Conservation (phyloP, 495 filamentous ascomycete genomes). For the Geoglossum glabrum region DNA sequence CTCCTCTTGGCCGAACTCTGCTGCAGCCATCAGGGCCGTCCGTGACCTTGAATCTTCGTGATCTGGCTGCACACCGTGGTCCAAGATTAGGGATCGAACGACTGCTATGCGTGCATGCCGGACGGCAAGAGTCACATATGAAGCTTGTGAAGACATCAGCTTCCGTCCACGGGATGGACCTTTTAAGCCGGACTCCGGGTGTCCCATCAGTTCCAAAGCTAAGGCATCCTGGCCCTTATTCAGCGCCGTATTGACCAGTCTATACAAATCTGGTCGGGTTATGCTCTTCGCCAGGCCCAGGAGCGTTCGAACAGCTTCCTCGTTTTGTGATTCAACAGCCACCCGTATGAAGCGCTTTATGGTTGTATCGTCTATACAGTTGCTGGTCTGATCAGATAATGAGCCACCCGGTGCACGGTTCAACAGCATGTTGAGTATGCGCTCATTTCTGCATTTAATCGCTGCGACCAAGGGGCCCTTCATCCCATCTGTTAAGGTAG, state of each 20-base stretch:
- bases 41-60: not conserved
- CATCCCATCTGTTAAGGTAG: too few relatives aligned
- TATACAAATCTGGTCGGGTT: not conserved
- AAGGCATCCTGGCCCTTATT: not conserved
- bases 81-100: not conserved
- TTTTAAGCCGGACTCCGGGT: not conserved
- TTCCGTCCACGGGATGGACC: not conserved
- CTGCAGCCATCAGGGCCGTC: not conserved
- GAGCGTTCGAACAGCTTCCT: not conserved
- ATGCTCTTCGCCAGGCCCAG: not conserved
- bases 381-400: not conserved
- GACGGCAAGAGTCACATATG: not conserved
- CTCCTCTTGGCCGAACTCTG: not conserved
- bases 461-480: not conserved
- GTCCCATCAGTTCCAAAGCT: not conserved
- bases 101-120: not conserved
- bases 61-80: not conserved
- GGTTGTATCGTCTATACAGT: too few relatives aligned
- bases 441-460: not conserved
- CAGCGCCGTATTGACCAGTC: not conserved
- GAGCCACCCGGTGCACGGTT: not conserved
- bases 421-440: not conserved
- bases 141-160: not conserved
- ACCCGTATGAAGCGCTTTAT: not conserved
- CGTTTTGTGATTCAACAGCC: not conserved